Evolutionary conservation across 179 eudicot genomes (phyloP).

Genomic region (Beta corolliflora): DNA sequence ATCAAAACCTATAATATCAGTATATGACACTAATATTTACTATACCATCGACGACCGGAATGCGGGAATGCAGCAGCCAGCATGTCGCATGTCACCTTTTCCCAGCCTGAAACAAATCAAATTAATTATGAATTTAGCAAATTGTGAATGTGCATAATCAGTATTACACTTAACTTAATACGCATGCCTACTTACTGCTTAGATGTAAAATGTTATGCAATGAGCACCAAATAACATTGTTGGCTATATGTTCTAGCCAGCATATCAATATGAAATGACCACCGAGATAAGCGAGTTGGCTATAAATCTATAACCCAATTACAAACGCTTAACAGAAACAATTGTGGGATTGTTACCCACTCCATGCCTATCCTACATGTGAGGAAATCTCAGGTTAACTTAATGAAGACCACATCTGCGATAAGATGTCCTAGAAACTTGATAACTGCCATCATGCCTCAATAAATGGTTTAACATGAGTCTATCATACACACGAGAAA

Average conservation of each 20-base stretch:
- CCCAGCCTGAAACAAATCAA: neutral
- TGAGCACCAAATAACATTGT: neutral
- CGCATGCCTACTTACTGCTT: neutral
- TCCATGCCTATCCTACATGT: neutral
- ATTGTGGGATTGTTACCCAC: neutral
- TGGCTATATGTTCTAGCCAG: neutral
- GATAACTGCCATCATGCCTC: neutral
- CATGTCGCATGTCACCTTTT: too few relatives aligned
- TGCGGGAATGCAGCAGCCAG: too few relatives aligned
- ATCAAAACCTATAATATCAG: slow-evolving; percentile 20
- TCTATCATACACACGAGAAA: neutral
- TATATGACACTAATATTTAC: neutral
- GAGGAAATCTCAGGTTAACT: neutral
- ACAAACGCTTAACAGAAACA: neutral
- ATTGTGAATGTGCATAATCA: neutral
- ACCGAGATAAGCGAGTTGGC: neutral
- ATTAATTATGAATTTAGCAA: neutral
- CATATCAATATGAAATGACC: neutral
- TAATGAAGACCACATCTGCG: neutral
- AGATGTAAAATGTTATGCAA: neutral
- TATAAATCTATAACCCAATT: neutral
- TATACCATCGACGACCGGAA: neutral
- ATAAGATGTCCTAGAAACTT: neutral
- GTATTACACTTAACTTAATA: neutral
- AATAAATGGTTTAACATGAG: neutral